Base-by-base conservation (phyloP, 2,329 filamentous ascomycete genomes). In the Kalaharituber pfeilii region DNA sequence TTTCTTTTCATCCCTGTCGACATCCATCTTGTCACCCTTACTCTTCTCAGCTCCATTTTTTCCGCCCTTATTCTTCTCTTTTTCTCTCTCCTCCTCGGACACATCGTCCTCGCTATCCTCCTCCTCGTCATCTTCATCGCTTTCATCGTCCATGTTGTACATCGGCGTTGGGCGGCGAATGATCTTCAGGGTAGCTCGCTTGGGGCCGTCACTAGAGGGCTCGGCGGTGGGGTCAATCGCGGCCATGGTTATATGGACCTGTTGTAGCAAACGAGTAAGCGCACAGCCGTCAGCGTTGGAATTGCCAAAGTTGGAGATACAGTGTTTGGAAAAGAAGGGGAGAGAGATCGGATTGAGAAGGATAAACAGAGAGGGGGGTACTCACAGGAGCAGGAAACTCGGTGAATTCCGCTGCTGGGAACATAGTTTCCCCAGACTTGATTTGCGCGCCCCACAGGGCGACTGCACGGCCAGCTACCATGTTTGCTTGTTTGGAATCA, bases 241-340 rank as follows among this genome's bases (percentile, higher is more conserved):
- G 65, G 93, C 91, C 91, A 98, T 98, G 66, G 88, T 96, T 67
- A 98, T 86, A 69, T 86, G 86, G 73, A 95, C 93, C 88, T 94
- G 25, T n/a, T 18, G 8, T 39, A 6, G 33, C 33, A n/a, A n/a
- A n/a, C n/a, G n/a, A n/a, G n/a, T n/a, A n/a, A n/a, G n/a, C n/a
- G n/a, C n/a, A 39, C 5, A 39, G 33, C 7, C 2, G 20, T 39
- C 20, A 39, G 8, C 33, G 20, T 18, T 15, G 8, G 13, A 39
- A 39, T 39, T 39, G 33, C 33, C 2, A 39, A 36, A 1, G n/a
- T n/a, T 11, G 30, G n/a, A 1, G 30, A 9, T 3, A 36, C 30
- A 36, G 2, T 3, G 15, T 18, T 39, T 18, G n/a, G 30, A n/a
- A n/a, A n/a, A n/a, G n/a, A n/a, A n/a, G n/a, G n/a, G n/a, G n/a